Conservation (phyloP, 805 yeast genomes). For the Schizosaccharomyces cryophilus region DNA sequence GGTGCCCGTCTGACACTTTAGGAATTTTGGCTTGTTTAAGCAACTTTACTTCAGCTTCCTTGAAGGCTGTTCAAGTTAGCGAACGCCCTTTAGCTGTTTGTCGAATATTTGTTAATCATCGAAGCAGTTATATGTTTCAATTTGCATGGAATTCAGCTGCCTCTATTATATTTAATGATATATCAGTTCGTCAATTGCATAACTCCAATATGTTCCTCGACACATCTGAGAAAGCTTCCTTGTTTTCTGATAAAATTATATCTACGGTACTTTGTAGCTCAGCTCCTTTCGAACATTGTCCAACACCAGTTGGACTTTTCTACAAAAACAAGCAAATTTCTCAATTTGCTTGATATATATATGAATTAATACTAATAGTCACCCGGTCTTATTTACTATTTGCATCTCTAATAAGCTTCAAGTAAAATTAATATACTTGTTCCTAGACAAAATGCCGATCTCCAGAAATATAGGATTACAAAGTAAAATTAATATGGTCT, state of each 20-base stretch:
- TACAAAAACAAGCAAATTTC: not conserved
- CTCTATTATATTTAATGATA: constrained; percentile 2
- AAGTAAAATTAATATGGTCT: not conserved
- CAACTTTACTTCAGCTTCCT: constrained; percentile 6
- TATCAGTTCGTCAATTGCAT: not conserved
- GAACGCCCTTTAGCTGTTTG: constrained; percentile 6
- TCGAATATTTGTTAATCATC: constrained; percentile 3
- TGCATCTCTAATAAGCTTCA: too few species aligned
- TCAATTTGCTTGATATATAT: not conserved
- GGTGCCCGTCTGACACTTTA: constrained; percentile 4
- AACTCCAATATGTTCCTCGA: not conserved
- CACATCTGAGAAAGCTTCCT: not conserved
- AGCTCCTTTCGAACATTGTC: not conserved
- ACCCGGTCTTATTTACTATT: not conserved
- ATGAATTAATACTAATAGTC: too few species aligned
- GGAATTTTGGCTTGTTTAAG: constrained; percentile 8
- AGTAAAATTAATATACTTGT: too few species aligned
- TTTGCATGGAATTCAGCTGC: constrained; percentile 8
- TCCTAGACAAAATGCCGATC: too few species aligned
- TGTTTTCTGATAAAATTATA: not conserved
- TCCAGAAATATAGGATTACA: too few species aligned
- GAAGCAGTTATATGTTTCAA: constrained; percentile 6
- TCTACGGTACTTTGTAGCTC: not conserved
- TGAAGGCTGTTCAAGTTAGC: not conserved
- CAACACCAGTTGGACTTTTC: not conserved